phyloP scores from a whole-genome alignment of 495 filamentous ascomycete species.

The Lasiosphaeria hispida region DNA sequence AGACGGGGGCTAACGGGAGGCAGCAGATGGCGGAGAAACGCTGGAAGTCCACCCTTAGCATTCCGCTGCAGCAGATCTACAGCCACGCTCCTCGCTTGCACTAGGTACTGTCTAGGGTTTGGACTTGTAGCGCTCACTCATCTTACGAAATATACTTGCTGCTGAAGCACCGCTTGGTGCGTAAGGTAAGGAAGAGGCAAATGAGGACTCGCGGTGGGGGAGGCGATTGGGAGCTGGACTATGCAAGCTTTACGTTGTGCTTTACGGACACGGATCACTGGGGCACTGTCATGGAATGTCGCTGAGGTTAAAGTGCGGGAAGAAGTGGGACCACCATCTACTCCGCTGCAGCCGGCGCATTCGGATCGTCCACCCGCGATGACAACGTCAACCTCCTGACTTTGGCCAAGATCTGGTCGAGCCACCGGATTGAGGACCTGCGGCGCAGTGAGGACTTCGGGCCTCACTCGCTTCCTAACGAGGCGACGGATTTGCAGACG shows the following conservation, averaged over 20 bases:
- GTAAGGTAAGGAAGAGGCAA: not conserved
- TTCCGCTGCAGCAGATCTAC: not conserved
- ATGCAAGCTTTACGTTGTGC: not conserved
- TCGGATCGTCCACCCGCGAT: not conserved
- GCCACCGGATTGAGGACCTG: not conserved
- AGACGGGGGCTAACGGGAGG: too few relatives aligned
- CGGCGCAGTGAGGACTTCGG: not conserved
- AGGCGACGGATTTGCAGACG: not conserved
- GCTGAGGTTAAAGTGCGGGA: not conserved
- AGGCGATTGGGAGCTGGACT: not conserved
- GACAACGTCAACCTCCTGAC: not conserved
- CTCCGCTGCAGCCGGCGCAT: conserved; percentile 2
- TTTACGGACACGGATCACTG: not conserved
- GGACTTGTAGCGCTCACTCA: not conserved
- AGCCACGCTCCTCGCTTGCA: not conserved
- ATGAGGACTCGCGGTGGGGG: not conserved
- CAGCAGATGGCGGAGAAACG: too few relatives aligned
- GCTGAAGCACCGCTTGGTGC: not conserved
- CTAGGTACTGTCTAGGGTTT: not conserved
- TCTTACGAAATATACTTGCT: not conserved
- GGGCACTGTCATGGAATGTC: not conserved
- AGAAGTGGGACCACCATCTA: not conserved
- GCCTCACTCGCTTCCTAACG: not conserved
- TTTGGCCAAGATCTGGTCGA: not conserved
- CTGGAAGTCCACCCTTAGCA: not conserved